phyloP scores from a whole-genome alignment of 345 rosid genomes.

The Bruguiera gymnorhiza region DNA sequence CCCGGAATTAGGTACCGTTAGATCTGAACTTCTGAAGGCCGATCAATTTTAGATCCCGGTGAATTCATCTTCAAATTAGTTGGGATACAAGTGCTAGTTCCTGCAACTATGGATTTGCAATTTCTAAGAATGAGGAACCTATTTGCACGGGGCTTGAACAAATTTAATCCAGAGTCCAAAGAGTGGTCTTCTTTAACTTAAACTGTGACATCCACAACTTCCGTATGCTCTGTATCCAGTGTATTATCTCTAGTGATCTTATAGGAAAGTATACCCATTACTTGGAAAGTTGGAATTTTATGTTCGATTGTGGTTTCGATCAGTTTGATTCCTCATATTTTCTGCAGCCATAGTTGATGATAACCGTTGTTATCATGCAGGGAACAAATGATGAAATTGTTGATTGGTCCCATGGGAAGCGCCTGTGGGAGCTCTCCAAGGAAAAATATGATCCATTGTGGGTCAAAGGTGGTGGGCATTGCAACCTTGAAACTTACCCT shows the following conservation, averaged over 20 bases:
- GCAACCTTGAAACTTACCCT: slow-evolving; percentile 91
- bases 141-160: background rate
- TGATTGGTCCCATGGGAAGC: slow-evolving; percentile 83
- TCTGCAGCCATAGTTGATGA: slow-evolving; percentile 2
- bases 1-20: too few relatives aligned
- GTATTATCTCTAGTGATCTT: background rate
- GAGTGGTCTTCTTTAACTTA: background rate
- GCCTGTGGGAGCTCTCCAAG: slow-evolving; percentile 88
- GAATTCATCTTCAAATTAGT: too few relatives aligned
- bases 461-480: slow-evolving; percentile 96
- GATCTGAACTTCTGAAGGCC: too few relatives aligned
- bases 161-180: background rate
- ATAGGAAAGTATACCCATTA: background rate
- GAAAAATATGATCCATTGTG: slow-evolving; percentile 91
- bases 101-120: too few relatives aligned
- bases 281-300: background rate
- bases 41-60: too few relatives aligned
- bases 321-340: background rate
- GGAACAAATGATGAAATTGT: slow-evolving; percentile 92
- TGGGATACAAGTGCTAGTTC: too few relatives aligned
- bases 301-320: background rate
- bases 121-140: too few relatives aligned
- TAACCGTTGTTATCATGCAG: slow-evolving; percentile 34
- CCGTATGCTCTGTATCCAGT: background rate
- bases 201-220: background rate